Evolutionary conservation across 257 asterid genomes (phyloP).

Genomic region (Paraleonurus japonicus): DNA sequence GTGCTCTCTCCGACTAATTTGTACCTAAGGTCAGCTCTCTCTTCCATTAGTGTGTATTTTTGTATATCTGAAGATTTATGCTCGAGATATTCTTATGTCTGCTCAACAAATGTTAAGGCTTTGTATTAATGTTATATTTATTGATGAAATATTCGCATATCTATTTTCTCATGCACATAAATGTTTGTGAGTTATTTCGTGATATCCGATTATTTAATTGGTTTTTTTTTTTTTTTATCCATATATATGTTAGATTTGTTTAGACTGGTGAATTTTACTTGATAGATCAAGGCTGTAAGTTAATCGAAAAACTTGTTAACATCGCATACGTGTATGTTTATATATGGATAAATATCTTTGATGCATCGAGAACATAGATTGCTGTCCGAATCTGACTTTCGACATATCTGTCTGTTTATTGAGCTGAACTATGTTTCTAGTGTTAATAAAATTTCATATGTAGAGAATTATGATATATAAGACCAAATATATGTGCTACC

Average conservation of each 20-base stretch:
- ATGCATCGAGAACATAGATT: neutral
- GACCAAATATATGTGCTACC: neutral
- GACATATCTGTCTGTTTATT: neutral
- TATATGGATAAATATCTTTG: neutral
- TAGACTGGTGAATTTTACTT: neutral
- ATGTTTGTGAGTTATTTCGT: neutral
- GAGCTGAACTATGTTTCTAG: neutral
- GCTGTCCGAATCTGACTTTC: neutral
- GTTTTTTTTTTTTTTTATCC: too few species aligned
- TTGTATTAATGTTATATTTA: neutral
- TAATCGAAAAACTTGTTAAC: neutral
- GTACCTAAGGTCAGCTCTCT: neutral
- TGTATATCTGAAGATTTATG: neutral
- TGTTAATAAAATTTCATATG: neutral
- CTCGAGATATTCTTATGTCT: neutral
- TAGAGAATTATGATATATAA: neutral
- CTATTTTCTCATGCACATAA: neutral
- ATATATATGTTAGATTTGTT: neutral
- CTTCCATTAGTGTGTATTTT: neutral
- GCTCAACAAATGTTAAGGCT: neutral
- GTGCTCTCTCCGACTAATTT: neutral
- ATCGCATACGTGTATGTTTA: neutral
- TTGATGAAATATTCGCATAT: neutral
- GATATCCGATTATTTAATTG: neutral
- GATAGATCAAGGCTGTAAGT: neutral